Evolutionary conservation across 1,284 basidiomycete genomes (phyloP), one percentile per base, ranked within the genome.

Genomic region (Cerioporus squamosus): DNA sequence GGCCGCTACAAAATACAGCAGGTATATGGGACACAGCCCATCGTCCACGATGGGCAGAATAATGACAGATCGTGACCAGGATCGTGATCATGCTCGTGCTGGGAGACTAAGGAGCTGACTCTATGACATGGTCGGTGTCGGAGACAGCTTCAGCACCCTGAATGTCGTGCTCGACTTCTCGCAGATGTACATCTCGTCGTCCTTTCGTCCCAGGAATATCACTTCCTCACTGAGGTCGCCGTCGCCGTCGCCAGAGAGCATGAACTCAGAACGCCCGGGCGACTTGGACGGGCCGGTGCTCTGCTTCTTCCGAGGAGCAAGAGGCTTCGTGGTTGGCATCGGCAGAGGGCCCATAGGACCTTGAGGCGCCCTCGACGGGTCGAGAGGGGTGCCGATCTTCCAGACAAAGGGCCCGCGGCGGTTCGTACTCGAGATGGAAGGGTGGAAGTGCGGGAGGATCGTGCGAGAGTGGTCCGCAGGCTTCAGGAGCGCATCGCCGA

Each of bases 391-490:
- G 22, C 91, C 91, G 55, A 91, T 90, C 70, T 81, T 87, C 91
- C 91, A 93, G 1, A 91, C 82, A 66, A 86, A 93, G 3, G 90
- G 84, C 14, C 78, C 79, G 10, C 91, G 81, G 52, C 91, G 79
- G 68, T 86, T 91, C 65, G 84, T 79, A 55, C 79, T 83, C 22
- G 81, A 85, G 15, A 78, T 72, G 4, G 83, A 77, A 5, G 88
- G 82, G 48, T 79, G 76, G 69, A 89, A 93, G 60, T 88, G 78
- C 1, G 91, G 91, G 8, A 92, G 67, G 18, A 77, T 70, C 6
- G 84, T 83, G 43, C 91, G 81, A 6, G 91, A 93, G 65, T 86
- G 81, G 66, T 93, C 91, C 0, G 85, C 91, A 29, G 91, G 91
- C 50, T 80, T 82, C 50, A 93, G 76, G 39, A 93, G 72, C 5